Conservation (phyloP, 192 early-diverging fungal genomes). For the Chytriomyces sp. region DNA sequence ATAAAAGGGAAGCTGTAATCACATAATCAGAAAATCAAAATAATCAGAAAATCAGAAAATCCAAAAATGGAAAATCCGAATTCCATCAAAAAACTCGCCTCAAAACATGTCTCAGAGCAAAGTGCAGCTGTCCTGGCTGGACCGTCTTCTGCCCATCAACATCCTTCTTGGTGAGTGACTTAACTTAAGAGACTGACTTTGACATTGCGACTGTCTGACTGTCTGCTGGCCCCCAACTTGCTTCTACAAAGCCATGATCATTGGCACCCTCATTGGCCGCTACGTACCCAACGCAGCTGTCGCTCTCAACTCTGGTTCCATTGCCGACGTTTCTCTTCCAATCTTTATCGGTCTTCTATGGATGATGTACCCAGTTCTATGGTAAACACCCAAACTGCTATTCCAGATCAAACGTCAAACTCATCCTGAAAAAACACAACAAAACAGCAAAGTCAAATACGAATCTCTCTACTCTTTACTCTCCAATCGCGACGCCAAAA, state of each 20-base stretch:
- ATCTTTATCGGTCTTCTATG: conserved; percentile 65
- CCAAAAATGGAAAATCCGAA: background rate
- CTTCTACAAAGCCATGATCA: conserved; percentile 49
- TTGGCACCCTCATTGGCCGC: conserved; percentile 64
- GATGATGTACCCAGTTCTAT: conserved; percentile 81
- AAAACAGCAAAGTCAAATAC: conserved; percentile 49
- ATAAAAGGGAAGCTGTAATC: too few species aligned
- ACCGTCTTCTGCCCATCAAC: conserved; percentile 31
- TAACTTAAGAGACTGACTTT: background rate
- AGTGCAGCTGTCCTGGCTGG: conserved; percentile 31
- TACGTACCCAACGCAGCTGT: conserved; percentile 59
- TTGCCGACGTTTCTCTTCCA: conserved; percentile 72
- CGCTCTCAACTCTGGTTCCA: conserved; percentile 57
- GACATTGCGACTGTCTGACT: background rate
- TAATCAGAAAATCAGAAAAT: conserved; percentile 6
- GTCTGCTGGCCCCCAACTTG: background rate
- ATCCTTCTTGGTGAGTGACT: conserved; percentile 27
- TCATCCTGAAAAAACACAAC: background rate
- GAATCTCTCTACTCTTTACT: conserved; percentile 42
- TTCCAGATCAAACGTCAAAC: background rate
- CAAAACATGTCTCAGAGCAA: conserved; percentile 2
- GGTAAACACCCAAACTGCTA: conserved; percentile 38
- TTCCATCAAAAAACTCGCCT: background rate
- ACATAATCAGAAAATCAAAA: background rate
- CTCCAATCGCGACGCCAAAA: background rate